A percentile compares a stretch with the other conserved stretches of the same genome.
phyloP scores from a whole-genome alignment of 768 basidiomycete species.

The Suillus sp. region DNA sequence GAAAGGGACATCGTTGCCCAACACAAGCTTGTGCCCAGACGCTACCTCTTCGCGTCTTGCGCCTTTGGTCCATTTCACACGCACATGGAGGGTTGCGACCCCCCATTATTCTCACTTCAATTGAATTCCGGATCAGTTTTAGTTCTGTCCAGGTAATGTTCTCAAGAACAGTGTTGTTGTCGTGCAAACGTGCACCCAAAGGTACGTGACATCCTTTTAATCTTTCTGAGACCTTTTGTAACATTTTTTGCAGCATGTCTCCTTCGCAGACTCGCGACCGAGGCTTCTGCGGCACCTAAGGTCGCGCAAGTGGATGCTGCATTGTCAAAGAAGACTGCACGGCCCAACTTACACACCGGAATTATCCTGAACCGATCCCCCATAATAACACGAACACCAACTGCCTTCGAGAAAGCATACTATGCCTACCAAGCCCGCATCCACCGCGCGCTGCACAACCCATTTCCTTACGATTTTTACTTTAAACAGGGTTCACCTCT shows the following conservation, averaged over 20 bases:
- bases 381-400: constrained; percentile 69
- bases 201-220: constrained; percentile 22
- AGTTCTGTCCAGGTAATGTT: constrained; percentile 28
- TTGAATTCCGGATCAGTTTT: constrained; percentile 5
- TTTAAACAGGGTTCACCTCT: constrained; percentile 90
- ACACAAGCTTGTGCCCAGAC: background rate
- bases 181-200: constrained; percentile 35
- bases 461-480: constrained; percentile 88
- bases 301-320: constrained; percentile 15
- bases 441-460: constrained; percentile 83
- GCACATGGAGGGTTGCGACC: constrained; percentile 7
- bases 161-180: constrained; percentile 33
- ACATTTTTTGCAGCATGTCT: constrained; percentile 17
- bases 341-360: constrained; percentile 55
- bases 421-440: constrained; percentile 84
- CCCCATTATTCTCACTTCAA: background rate
- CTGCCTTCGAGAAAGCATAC: constrained; percentile 77
- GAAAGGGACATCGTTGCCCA: constrained; percentile 62
- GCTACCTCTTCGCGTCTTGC: constrained; percentile 1
- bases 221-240: background rate
- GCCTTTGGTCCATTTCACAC: constrained; percentile 12
- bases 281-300: constrained; percentile 25
- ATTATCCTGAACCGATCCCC: constrained; percentile 80
- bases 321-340: constrained; percentile 32
- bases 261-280: constrained; percentile 47